These are phyloP conservation scores for Nectriaceae sp. DNA, from an alignment of 2,329 filamentous ascomycete genomes.

Conservation along the genomic window DNA sequence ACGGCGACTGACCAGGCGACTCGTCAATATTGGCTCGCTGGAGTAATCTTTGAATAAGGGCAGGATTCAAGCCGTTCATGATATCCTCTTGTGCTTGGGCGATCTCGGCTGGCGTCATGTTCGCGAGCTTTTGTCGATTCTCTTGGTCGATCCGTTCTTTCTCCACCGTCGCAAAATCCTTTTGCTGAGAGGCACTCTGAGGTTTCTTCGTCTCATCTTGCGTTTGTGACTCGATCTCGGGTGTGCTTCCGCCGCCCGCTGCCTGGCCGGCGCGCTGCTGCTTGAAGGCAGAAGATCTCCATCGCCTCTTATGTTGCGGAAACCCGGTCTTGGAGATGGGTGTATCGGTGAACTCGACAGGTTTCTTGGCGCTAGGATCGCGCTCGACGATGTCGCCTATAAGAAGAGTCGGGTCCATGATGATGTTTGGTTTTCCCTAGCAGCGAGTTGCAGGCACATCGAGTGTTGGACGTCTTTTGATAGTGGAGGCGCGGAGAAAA, in stretches of 20 bases:
- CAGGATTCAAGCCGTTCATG: slow-evolving; percentile 74
- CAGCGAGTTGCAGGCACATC: background rate
- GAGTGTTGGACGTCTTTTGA: slow-evolving; percentile 16
- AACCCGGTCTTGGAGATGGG: slow-evolving; percentile 65
- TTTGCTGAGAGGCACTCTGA: background rate
- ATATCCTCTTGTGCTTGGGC: slow-evolving; percentile 78
- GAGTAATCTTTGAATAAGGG: slow-evolving; percentile 75
- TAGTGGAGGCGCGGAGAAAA: slow-evolving; percentile 23
- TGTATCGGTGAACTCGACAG: slow-evolving; percentile 59
- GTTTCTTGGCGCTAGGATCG: slow-evolving; percentile 57
- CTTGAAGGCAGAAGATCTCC: slow-evolving; percentile 76
- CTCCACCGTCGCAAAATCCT: slow-evolving; percentile 55
- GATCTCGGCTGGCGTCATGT: slow-evolving; percentile 83
- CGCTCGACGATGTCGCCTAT: slow-evolving; percentile 82
- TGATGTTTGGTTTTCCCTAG: slow-evolving; percentile 3
- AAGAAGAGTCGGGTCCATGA: slow-evolving; percentile 52
- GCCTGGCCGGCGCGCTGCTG: slow-evolving; percentile 44
- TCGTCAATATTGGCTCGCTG: slow-evolving; percentile 76
- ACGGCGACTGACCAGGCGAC: slow-evolving; percentile 42
- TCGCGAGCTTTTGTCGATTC: slow-evolving; percentile 71
- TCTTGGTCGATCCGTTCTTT: slow-evolving; percentile 77
- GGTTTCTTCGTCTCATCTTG: background rate
- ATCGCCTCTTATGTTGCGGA: slow-evolving; percentile 82
- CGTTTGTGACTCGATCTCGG: slow-evolving; percentile 1
- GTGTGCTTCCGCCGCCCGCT: slow-evolving; percentile 8